Evolutionary conservation across 2,329 filamentous ascomycete species (phyloP).

Genomic region (Botrytis galanthina): DNA sequence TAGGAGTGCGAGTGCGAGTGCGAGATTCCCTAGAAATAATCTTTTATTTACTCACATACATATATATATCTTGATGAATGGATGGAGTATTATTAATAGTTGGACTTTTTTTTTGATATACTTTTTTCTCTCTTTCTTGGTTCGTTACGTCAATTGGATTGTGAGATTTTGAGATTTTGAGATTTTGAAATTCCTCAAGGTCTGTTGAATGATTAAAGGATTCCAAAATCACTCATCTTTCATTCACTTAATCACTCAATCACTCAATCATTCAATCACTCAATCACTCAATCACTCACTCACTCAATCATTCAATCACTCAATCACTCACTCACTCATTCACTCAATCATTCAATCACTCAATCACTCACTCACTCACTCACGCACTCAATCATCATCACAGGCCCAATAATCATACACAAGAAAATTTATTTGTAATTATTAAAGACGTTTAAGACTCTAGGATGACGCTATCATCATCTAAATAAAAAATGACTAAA

Average conservation of each 20-base stretch:
- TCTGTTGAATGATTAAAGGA: background rate
- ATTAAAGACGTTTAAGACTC: conserved; percentile 19
- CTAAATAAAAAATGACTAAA: conserved; percentile 19
- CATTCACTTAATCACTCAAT: background rate
- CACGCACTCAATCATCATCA: background rate
- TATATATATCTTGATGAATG: background rate
- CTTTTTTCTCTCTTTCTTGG: background rate
- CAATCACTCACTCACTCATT: background rate
- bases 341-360: no score
- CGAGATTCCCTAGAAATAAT: background rate
- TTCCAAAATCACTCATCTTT: background rate
- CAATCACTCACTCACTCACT: background rate
- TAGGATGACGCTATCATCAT: conserved; percentile 17
- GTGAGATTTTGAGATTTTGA: no score
- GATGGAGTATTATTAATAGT: background rate
- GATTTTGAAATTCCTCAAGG: no score
- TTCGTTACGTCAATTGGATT: background rate
- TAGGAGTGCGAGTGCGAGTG: background rate
- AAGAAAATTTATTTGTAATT: conserved; percentile 16
- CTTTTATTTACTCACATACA: background rate
- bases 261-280: no score
- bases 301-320: no score
- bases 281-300: no score
- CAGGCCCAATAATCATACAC: background rate
- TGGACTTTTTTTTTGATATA: background rate